Conservation (phyloP, 2,329 filamentous ascomycete genomes). For the Aotearoamyces nothofagi region DNA sequence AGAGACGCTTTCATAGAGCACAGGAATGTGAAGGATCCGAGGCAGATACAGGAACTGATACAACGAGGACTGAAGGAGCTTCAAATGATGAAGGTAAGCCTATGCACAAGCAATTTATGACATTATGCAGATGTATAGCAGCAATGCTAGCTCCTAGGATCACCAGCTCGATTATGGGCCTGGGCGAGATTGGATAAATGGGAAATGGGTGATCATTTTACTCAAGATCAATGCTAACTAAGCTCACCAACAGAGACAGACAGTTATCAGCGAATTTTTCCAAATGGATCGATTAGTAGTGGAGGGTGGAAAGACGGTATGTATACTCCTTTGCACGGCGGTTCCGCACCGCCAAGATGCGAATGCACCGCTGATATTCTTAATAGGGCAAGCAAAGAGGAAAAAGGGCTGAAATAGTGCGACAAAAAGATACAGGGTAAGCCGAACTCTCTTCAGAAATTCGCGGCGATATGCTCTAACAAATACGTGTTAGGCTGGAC, state of each 20-base stretch:
- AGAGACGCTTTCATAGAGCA: slow-evolving; percentile 82
- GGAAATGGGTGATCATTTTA: too few species aligned
- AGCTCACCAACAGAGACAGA: slow-evolving; percentile 98
- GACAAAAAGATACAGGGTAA: slow-evolving; percentile 71
- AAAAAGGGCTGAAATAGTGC: slow-evolving; percentile 47
- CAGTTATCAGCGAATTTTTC: slow-evolving; percentile 87
- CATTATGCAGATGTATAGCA: too few species aligned
- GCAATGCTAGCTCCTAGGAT: too few species aligned
- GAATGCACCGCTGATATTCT: slow-evolving; percentile 1
- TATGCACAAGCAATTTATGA: too few species aligned
- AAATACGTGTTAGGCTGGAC: slow-evolving; percentile 17
- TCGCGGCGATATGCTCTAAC: neutral
- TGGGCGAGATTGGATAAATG: too few species aligned
- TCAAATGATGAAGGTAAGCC: slow-evolving; percentile 73
- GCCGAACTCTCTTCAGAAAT: slow-evolving; percentile 13
- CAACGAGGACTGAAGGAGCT: slow-evolving; percentile 79
- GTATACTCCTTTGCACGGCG: slow-evolving; percentile 19
- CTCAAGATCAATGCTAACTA: too few species aligned
- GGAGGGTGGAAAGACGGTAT: slow-evolving; percentile 68
- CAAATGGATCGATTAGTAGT: slow-evolving; percentile 84
- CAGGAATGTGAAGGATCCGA: slow-evolving; percentile 53
- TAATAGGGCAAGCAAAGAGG: slow-evolving; percentile 54
- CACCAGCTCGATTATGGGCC: too few species aligned
- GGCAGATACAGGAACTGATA: slow-evolving; percentile 73
- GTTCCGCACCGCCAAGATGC: neutral